Percentiles rank a stretch among this genome's conserved stretches.
phyloP scores from a whole-genome alignment of 1,284 basidiomycete genomes.

The Austroboletus niveus region DNA sequence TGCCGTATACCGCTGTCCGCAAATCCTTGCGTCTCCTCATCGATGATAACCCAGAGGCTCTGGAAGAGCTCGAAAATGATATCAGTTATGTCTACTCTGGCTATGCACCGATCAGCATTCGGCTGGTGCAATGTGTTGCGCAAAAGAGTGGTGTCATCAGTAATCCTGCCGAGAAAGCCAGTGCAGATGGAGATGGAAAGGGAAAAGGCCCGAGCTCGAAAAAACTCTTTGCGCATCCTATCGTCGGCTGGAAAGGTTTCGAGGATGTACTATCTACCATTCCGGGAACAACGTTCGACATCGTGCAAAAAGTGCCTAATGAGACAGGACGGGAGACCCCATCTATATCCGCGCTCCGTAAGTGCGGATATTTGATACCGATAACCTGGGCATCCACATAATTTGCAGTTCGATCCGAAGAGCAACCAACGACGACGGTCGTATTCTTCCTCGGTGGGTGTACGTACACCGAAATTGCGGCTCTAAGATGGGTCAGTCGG shows the following conservation, averaged over 20 bases:
- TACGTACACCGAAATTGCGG: constrained; percentile 96
- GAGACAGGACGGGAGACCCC: constrained; percentile 33
- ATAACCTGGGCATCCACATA: constrained; percentile 8
- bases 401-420: constrained; percentile 44
- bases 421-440: constrained; percentile 70
- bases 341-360: constrained; percentile 43
- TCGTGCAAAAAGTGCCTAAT: constrained; percentile 52
- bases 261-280: constrained; percentile 84
- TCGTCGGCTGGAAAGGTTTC: constrained; percentile 95
- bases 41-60: constrained; percentile 79
- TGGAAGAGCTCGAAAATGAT: constrained; percentile 85
- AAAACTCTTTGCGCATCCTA: constrained; percentile 79
- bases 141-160: constrained; percentile 88
- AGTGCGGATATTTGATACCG: constrained; percentile 26
- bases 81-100: constrained; percentile 96
- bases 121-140: constrained; percentile 89
- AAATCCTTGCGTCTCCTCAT: constrained; percentile 90
- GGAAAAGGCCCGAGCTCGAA: constrained; percentile 35
- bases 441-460: constrained; percentile 99
- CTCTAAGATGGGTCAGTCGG: constrained; percentile 85
- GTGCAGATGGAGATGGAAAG: constrained; percentile 38
- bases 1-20: constrained; percentile 70
- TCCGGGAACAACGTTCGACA: constrained; percentile 86
- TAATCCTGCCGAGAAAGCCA: constrained; percentile 58
- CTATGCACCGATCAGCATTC: constrained; percentile 90